Base-by-base conservation (phyloP, 2,329 filamentous ascomycete species). In the Penicillium occitanis region DNA sequence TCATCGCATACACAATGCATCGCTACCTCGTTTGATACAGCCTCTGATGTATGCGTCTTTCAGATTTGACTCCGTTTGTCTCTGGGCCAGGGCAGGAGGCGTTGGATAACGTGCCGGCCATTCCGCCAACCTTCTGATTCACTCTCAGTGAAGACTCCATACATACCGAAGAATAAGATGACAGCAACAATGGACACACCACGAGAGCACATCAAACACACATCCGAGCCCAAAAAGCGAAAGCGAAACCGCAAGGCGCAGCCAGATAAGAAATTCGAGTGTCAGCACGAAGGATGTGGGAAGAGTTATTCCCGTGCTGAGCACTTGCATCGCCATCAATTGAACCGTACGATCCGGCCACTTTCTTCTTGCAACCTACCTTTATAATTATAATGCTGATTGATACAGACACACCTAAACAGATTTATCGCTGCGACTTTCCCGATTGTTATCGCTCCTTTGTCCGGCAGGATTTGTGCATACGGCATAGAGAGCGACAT, bases 251-350 rank as follows among this genome's bases (percentile, higher is more conserved):
- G 80, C 61, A 83, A 83, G 68, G 77, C 78, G 40, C 77, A 77
- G 55, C 72, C 79, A 42, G 82, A 83, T 67, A 82, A 81, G 70
- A 83, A 83, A 73, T 94, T 93, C 69, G 89, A 91, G 73, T 99
- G 95, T 75, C 89, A 90, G 5, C 88, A 92, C 67, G 89, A 91
- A 70, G 92, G 90, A 46, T 99, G 95, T 73, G 93, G 92, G 48
- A 99, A 97, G 83, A 96, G 90, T 76, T 99, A 99, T 77, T 97
- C 94, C 30, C 87, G 95, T 75, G 94, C 95, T 8, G 95, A 98
- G 80, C 95, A 99, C 82, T 83, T 99, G 82, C 97, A 97, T 80
- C 88, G 95, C 55, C 94, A 98, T 79, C 93, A 98, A 80, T 81
- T 98, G 71, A 99, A 99, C 76, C 95, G 91, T 93, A 84, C 78